Conservation (phyloP, 495 filamentous ascomycete species). For the Aspergillus funiculosus region DNA sequence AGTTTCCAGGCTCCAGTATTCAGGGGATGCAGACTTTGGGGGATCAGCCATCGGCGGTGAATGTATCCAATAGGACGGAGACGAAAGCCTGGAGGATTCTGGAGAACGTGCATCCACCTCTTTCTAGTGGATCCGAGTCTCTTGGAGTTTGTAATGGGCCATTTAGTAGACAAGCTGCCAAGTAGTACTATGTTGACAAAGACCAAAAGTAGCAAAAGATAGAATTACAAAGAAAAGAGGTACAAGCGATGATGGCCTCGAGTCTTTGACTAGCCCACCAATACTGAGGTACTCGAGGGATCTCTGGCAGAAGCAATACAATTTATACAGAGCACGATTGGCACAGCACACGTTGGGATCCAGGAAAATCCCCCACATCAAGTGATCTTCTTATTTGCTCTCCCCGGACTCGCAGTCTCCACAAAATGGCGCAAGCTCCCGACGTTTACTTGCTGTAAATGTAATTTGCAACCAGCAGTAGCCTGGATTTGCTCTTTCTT, state of each 20-base stretch:
- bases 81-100: background rate
- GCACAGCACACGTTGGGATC: constrained; percentile 12
- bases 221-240: too few relatives aligned
- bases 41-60: constrained; percentile 2
- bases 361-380: constrained; percentile 26
- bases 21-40: constrained; percentile 11
- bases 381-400: constrained; percentile 4
- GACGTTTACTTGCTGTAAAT: too few relatives aligned
- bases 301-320: background rate
- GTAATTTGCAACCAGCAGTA: too few relatives aligned
- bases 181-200: too few relatives aligned
- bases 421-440: constrained; percentile 20
- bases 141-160: too few relatives aligned
- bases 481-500: constrained; percentile 5
- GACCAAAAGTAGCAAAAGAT: too few relatives aligned
- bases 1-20: too few relatives aligned
- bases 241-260: too few relatives aligned
- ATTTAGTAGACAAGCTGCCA: too few relatives aligned
- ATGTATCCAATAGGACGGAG: constrained; percentile 1
- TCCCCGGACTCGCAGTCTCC: constrained; percentile 19
- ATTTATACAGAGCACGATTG: constrained; percentile 14
- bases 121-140: constrained; percentile 2
- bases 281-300: too few relatives aligned
- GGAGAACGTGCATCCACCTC: background rate
- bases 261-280: background rate